Conservation (phyloP, 2,329 filamentous ascomycete species). For the Talaromyces sp. region DNA sequence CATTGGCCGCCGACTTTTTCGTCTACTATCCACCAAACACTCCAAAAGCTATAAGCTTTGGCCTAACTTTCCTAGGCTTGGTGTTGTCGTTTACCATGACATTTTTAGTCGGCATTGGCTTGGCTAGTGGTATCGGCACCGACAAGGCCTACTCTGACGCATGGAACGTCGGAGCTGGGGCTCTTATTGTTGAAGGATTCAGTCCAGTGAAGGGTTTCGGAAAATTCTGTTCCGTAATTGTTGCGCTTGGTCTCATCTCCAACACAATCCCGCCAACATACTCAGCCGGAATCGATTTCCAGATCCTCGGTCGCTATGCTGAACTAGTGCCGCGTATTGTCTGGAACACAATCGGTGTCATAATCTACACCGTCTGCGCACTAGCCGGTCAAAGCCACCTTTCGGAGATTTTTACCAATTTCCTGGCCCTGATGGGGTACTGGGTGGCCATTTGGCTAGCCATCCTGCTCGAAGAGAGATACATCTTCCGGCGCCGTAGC, state of each 20-base stretch:
- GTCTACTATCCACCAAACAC: slow-evolving; percentile 58
- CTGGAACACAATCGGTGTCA: slow-evolving; percentile 58
- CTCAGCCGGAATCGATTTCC: slow-evolving; percentile 61
- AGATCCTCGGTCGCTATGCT: slow-evolving; percentile 57
- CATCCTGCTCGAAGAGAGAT: slow-evolving; percentile 54
- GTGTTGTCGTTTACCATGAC: slow-evolving; percentile 56
- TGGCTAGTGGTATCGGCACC: slow-evolving; percentile 52
- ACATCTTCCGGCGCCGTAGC: slow-evolving; percentile 52
- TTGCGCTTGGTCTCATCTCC: slow-evolving; percentile 59
- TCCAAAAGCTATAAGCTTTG: slow-evolving; percentile 50
- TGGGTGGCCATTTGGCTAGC: slow-evolving; percentile 63
- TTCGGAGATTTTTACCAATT: slow-evolving; percentile 62
- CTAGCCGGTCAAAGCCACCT: slow-evolving; percentile 58
- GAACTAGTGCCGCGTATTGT: slow-evolving; percentile 56
- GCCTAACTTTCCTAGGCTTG: slow-evolving; percentile 53
- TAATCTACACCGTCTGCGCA: slow-evolving; percentile 61
- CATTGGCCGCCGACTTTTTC: slow-evolving; percentile 62
- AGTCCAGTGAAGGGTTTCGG: slow-evolving; percentile 57
- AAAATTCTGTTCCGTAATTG: slow-evolving; percentile 60
- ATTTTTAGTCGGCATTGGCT: slow-evolving; percentile 57
- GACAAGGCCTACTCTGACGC: slow-evolving; percentile 53
- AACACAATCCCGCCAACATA: slow-evolving; percentile 64
- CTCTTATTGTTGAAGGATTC: slow-evolving; percentile 60
- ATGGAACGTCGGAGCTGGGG: slow-evolving; percentile 56
- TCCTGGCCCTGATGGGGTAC: slow-evolving; percentile 66